A percentile compares a stretch with the other conserved stretches of the same genome.
phyloP scores from a whole-genome alignment of 176 grass and related monocot species.

The Triticum timopheevii region DNA sequence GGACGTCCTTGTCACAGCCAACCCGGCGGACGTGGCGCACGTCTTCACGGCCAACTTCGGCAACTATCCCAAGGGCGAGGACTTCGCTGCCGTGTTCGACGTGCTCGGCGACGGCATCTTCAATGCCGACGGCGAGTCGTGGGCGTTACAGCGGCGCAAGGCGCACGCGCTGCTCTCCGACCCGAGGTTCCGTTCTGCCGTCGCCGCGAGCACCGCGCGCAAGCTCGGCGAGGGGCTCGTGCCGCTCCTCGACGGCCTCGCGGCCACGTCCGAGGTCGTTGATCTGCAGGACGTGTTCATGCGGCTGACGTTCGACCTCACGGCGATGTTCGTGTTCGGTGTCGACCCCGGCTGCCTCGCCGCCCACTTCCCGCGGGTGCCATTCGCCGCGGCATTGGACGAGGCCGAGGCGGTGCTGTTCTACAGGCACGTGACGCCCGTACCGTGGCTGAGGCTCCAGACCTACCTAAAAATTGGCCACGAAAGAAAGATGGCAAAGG shows the following conservation, averaged over 20 bases:
- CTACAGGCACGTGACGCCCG: background rate
- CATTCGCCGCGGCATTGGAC: slow-evolving; percentile 70
- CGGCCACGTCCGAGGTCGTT: slow-evolving; percentile 22
- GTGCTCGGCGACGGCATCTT: slow-evolving; percentile 92
- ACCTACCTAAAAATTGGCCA: slow-evolving; percentile 33
- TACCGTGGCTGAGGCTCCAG: slow-evolving; percentile 42
- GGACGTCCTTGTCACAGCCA: slow-evolving; percentile 60
- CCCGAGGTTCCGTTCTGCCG: no score
- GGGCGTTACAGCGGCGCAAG: slow-evolving; percentile 19
- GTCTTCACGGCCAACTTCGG: slow-evolving; percentile 55
- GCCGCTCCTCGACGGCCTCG: slow-evolving; percentile 46
- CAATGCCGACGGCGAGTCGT: slow-evolving; percentile 68
- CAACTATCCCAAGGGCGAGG: no score
- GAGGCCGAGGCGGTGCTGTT: slow-evolving; percentile 32
- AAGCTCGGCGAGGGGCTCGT: slow-evolving; percentile 53
- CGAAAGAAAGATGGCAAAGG: slow-evolving; percentile 41
- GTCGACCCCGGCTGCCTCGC: slow-evolving; percentile 68
- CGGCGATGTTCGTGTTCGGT: slow-evolving; percentile 65
- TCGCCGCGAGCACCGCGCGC: no score
- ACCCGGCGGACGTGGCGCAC: slow-evolving; percentile 65
- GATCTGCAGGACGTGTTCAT: slow-evolving; percentile 81
- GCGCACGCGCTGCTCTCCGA: no score
- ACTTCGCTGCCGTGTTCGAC: no score
- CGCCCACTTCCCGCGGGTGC: slow-evolving; percentile 41
- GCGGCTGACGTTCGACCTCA: slow-evolving; percentile 71